phyloP scores from a whole-genome alignment of 495 filamentous ascomycete genomes.

The Penicillium roqueforti region DNA sequence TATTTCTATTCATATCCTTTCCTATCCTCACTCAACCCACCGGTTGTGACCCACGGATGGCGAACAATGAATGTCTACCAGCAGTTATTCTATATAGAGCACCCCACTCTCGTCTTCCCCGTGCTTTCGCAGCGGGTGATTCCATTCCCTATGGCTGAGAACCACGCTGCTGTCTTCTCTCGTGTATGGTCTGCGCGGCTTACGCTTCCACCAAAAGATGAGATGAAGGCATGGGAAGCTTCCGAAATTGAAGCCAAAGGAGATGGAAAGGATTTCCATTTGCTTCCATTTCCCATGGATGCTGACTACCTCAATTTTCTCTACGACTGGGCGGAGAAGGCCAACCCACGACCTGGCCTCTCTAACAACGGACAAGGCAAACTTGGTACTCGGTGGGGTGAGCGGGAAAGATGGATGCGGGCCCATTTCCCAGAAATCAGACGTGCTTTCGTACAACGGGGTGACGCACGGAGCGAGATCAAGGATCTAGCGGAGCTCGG shows the following conservation, averaged over 20 bases:
- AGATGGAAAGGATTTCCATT: constrained; percentile 53
- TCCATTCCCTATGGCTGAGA: constrained; percentile 75
- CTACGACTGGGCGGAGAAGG: constrained; percentile 54
- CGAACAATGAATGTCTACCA: constrained; percentile 65
- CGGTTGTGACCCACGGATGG: constrained; percentile 63
- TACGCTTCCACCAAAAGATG: constrained; percentile 51
- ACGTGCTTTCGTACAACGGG: constrained; percentile 48
- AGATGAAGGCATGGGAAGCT: constrained; percentile 66
- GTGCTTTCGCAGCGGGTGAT: constrained; percentile 74
- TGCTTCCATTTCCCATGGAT: constrained; percentile 69
- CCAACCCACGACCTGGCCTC: constrained; percentile 37
- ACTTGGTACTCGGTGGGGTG: constrained; percentile 61
- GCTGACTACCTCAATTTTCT: constrained; percentile 72
- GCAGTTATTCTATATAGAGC: constrained; percentile 69
- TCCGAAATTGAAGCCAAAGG: constrained; percentile 38
- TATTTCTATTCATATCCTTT: constrained; percentile 56
- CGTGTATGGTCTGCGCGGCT: constrained; percentile 69
- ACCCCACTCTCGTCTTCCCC: constrained; percentile 76
- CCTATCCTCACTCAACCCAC: constrained; percentile 53
- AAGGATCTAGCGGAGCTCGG: constrained; percentile 55
- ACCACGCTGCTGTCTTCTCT: constrained; percentile 73
- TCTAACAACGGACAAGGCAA: constrained; percentile 55
- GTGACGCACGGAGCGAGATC: constrained; percentile 39
- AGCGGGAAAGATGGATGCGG: constrained; percentile 61
- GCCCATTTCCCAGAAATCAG: constrained; percentile 51